phyloP scores from a whole-genome alignment of 371 early-diverging fungal species.

The Nosema muscidifuracis region DNA sequence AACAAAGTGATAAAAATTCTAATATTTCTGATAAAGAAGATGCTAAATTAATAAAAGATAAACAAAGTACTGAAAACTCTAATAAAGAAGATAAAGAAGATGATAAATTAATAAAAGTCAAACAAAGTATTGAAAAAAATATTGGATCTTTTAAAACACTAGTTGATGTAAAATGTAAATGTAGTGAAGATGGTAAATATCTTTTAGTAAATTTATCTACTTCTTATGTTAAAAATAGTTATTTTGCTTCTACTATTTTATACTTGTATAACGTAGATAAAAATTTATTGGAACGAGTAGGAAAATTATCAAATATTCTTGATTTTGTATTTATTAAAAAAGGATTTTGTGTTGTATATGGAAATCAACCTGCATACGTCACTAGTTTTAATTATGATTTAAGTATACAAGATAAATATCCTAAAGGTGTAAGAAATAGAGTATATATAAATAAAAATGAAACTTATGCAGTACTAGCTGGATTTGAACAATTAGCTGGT shows the following conservation, averaged over 20 bases:
- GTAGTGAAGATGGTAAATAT: neutral
- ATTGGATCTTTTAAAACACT: neutral
- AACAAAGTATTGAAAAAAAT: neutral
- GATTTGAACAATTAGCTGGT: conserved; percentile 63
- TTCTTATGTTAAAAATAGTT: conserved; percentile 54
- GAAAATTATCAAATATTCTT: conserved; percentile 20
- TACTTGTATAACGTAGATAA: conserved; percentile 39
- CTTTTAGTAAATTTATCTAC: conserved; percentile 32
- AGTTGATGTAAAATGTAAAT: conserved; percentile 4
- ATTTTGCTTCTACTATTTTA: conserved; percentile 55
- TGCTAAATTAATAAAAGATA: neutral
- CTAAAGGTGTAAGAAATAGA: conserved; percentile 55
- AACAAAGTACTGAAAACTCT: neutral
- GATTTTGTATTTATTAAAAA: conserved; percentile 48
- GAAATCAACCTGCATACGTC: conserved; percentile 57
- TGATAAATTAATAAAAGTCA: conserved; percentile 3
- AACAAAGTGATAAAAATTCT: neutral
- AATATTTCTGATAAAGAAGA: no score
- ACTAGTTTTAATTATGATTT: conserved; percentile 34
- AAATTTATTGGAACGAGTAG: conserved; percentile 2
- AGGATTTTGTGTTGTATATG: conserved; percentile 58
- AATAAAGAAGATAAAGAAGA: no score
- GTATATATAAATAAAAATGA: conserved; percentile 55
- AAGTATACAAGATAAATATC: conserved; percentile 43
- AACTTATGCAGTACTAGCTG: conserved; percentile 55